These are phyloP conservation scores for Crithidia sp. DNA, from an alignment of 208 protist species.

Conservation along the genomic window DNA sequence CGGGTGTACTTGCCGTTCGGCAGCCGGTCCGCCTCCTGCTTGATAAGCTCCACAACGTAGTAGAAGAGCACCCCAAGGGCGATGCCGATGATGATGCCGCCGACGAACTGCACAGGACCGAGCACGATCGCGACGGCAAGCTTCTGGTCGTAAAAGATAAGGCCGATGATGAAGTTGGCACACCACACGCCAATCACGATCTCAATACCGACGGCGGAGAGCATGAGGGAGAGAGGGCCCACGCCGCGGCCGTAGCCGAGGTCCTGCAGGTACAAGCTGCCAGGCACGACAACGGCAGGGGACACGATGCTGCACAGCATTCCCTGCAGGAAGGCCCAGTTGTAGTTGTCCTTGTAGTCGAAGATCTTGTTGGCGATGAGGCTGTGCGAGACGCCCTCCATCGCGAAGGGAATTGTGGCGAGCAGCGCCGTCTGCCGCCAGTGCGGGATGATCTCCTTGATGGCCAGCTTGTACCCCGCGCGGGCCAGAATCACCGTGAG, in stretches of 20 bases:
- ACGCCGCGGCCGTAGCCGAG: conserved; percentile 67
- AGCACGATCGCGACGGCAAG: conserved; percentile 60
- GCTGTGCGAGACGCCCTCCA: conserved; percentile 68
- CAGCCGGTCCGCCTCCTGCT: conserved; percentile 67
- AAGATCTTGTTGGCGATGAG: conserved; percentile 79
- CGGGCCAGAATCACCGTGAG: conserved; percentile 77
- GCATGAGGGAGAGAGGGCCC: conserved; percentile 69
- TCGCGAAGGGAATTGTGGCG: conserved; percentile 63
- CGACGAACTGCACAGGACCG: conserved; percentile 76
- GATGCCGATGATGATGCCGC: conserved; percentile 60
- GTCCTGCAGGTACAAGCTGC: conserved; percentile 73
- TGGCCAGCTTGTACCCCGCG: conserved; percentile 73
- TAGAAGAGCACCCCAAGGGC: conserved; percentile 67
- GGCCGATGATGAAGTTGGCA: conserved; percentile 76
- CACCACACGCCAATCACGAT: conserved; percentile 82
- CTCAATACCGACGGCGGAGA: conserved; percentile 74
- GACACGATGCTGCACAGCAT: conserved; percentile 80
- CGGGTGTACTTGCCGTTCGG: conserved; percentile 69
- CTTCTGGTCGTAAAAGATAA: conserved; percentile 70
- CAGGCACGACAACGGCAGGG: conserved; percentile 78
- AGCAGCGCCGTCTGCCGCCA: conserved; percentile 76
- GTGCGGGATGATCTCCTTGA: conserved; percentile 70
- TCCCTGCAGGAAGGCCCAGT: conserved; percentile 82
- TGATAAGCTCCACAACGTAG: conserved; percentile 76
- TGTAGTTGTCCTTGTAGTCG: conserved; percentile 69